Conservation (phyloP, 2,329 filamentous ascomycete species). For the Chrysoporthe puriensis region DNA sequence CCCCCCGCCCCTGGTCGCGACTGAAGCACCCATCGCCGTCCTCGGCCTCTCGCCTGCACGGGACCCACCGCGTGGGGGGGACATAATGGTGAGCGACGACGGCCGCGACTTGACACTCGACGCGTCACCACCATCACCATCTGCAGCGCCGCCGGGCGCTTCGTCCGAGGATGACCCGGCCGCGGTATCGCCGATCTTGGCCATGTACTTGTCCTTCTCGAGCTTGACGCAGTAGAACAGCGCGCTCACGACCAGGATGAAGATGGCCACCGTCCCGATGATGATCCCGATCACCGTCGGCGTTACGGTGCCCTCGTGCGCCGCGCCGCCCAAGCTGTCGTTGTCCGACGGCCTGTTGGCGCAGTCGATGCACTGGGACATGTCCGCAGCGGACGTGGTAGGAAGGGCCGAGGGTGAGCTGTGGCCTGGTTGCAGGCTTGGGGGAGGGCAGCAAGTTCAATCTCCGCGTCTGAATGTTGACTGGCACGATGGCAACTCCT, state of each 20-base stretch:
- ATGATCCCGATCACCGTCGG: constrained; percentile 28
- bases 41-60: not conserved
- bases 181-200: not conserved
- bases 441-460: no score
- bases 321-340: constrained; percentile 26
- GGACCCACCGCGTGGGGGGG: not conserved
- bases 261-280: constrained; percentile 25
- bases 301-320: constrained; percentile 25
- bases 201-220: constrained; percentile 17
- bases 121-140: not conserved
- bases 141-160: no score
- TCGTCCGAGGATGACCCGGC: not conserved
- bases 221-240: constrained; percentile 30
- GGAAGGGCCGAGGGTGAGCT: not conserved
- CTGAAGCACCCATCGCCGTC: not conserved
- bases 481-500: no score
- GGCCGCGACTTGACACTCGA: not conserved
- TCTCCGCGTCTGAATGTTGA: no score
- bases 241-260: constrained; percentile 25
- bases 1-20: not conserved
- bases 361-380: constrained; percentile 29
- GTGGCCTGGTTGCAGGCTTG: not conserved
- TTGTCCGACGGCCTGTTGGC: constrained; percentile 27
- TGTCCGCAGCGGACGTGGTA: not conserved
- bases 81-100: constrained; percentile 9